A percentile compares a stretch with the other conserved stretches of the same genome.
These are phyloP conservation scores for Epichloe baconii DNA, from an alignment of 2,329 filamentous ascomycete genomes.

Conservation along the genomic window DNA sequence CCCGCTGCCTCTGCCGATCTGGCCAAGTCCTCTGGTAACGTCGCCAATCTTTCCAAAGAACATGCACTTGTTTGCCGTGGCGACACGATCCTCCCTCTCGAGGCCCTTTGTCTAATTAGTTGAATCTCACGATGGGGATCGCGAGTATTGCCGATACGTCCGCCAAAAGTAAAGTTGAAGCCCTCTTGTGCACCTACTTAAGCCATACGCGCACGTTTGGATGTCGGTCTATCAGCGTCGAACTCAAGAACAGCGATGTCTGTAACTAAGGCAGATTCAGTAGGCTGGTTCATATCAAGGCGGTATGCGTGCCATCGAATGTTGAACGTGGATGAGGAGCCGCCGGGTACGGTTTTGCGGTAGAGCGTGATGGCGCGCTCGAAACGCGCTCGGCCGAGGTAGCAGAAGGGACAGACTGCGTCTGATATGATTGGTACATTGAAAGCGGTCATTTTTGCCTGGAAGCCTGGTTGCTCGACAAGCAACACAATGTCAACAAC, in stretches of 20 bases:
- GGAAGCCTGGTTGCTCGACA: too few species aligned
- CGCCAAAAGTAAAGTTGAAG: conserved; percentile 59
- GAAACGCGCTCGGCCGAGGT: conserved; percentile 66
- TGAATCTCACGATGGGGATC: conserved; percentile 69
- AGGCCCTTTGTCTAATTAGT: conserved; percentile 39
- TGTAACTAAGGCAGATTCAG: conserved; percentile 28
- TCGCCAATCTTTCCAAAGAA: conserved; percentile 55
- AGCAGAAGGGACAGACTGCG: conserved; percentile 69
- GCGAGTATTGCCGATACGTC: conserved; percentile 61
- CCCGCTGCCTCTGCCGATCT: conserved; percentile 41
- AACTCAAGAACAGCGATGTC: conserved; percentile 50
- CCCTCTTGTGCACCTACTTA: conserved; percentile 50
- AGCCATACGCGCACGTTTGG: conserved; percentile 44
- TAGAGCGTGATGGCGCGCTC: conserved; percentile 57
- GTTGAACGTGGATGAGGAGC: conserved; percentile 52
- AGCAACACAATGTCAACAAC: too few species aligned
- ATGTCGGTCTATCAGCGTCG: conserved; percentile 44
- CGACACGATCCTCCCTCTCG: conserved; percentile 43
- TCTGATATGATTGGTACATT: conserved; percentile 70
- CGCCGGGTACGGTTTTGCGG: conserved; percentile 45
- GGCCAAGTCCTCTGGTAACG: conserved; percentile 44
- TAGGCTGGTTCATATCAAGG: conserved; percentile 43
- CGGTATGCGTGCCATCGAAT: conserved; percentile 72
- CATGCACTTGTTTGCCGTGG: conserved; percentile 49
- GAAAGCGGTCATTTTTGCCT: conserved; percentile 54